These are phyloP conservation scores for Spencermartinsiella europaea DNA, from an alignment of 805 yeast genomes.

Conservation along the genomic window DNA sequence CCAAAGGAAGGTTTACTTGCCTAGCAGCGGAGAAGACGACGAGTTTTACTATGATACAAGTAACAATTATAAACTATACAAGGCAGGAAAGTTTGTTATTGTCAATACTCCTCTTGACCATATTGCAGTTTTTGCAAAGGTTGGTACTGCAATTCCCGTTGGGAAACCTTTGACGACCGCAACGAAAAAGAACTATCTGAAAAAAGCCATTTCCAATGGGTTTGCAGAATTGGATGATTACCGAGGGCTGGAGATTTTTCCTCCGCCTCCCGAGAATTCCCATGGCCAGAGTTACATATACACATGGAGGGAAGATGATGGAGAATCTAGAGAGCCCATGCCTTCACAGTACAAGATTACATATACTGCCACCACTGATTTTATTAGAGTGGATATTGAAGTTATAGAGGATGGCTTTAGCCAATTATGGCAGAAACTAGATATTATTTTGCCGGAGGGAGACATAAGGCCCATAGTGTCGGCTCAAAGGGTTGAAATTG, in stretches of 20 bases:
- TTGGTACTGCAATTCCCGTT: slow-evolving; percentile 8
- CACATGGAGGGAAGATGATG: slow-evolving; percentile 10
- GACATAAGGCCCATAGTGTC: too few species aligned
- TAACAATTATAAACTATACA: background rate
- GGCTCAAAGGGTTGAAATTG: too few species aligned
- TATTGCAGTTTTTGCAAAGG: slow-evolving; percentile 9
- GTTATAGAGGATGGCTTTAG: too few species aligned
- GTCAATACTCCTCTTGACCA: slow-evolving; percentile 5
- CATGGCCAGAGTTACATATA: slow-evolving; percentile 2
- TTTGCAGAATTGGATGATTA: slow-evolving; percentile 2
- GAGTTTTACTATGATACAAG: slow-evolving; percentile 2
- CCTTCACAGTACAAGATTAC: too few species aligned
- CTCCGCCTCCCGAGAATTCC: slow-evolving; percentile 5
- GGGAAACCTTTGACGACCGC: slow-evolving; percentile 6
- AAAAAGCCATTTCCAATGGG: too few species aligned
- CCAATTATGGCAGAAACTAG: too few species aligned
- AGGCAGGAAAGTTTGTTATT: slow-evolving; percentile 2
- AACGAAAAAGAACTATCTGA: background rate
- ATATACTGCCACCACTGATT: too few species aligned
- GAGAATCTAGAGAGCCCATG: too few species aligned
- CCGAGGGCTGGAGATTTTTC: slow-evolving; percentile 10
- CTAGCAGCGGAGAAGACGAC: background rate
- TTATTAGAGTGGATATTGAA: too few species aligned
- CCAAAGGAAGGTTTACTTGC: slow-evolving; percentile 1
- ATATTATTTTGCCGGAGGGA: too few species aligned